A percentile compares a stretch with the other conserved stretches of the same genome.
These are phyloP conservation scores for Penicillium atrosanguineum DNA, from an alignment of 495 filamentous ascomycete species.

Conservation along the genomic window DNA sequence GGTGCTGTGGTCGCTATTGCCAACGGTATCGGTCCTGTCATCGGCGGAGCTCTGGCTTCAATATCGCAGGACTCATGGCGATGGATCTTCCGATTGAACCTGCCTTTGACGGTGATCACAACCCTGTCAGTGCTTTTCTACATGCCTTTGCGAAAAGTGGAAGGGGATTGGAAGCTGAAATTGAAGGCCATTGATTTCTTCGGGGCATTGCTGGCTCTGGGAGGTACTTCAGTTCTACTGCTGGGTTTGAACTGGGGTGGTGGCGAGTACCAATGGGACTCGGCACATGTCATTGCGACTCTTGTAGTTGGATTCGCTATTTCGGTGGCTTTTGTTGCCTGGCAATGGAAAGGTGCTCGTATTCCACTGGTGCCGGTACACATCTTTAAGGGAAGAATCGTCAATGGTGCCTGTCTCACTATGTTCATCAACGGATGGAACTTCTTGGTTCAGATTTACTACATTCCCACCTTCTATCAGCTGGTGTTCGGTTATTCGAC, in stretches of 20 bases:
- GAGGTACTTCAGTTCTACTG: constrained; percentile 46
- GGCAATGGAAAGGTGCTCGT: constrained; percentile 46
- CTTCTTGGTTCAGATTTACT: constrained; percentile 53
- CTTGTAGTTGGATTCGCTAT: constrained; percentile 44
- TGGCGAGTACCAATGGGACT: constrained; percentile 49
- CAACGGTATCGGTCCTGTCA: constrained; percentile 54
- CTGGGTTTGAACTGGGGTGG: constrained; percentile 53
- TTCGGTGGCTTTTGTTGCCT: constrained; percentile 45
- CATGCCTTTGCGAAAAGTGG: constrained; percentile 50
- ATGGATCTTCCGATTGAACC: constrained; percentile 55
- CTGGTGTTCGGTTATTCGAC: constrained; percentile 52
- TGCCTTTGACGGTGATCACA: constrained; percentile 44
- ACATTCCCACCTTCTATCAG: constrained; percentile 56
- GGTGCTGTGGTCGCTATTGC: constrained; percentile 53
- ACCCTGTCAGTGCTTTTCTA: constrained; percentile 49
- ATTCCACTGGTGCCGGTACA: constrained; percentile 39
- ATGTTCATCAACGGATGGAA: constrained; percentile 58
- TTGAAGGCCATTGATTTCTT: constrained; percentile 49
- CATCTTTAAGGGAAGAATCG: constrained; percentile 49
- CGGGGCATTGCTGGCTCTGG: constrained; percentile 35
- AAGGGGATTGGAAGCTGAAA: constrained; percentile 50
- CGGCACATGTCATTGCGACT: constrained; percentile 46
- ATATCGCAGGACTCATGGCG: constrained; percentile 46
- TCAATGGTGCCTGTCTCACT: constrained; percentile 51
- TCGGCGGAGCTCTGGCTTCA: constrained; percentile 51